Conservation (phyloP, 805 yeast genomes). For the Ogataea trehaloabstinens region DNA sequence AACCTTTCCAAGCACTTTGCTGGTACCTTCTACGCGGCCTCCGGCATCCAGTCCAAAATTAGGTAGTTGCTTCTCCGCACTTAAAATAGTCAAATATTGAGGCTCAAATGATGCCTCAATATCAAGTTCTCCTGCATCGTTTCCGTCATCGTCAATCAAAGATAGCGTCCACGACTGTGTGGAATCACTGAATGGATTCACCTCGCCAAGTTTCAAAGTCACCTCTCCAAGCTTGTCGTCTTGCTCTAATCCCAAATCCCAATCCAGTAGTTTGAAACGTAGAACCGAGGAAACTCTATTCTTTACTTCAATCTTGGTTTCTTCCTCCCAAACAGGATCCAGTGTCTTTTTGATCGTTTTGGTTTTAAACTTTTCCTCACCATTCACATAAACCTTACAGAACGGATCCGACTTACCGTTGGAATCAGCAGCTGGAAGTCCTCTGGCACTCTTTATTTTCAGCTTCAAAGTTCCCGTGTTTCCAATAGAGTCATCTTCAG, state of each 20-base stretch:
- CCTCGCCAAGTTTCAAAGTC: conserved; percentile 50
- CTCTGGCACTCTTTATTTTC: conserved; percentile 59
- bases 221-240: conserved; percentile 81
- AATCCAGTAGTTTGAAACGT: conserved; percentile 65
- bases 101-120: conserved; percentile 67
- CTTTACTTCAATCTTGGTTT: conserved; percentile 49
- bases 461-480: conserved; percentile 72
- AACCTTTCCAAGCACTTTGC: conserved; percentile 43
- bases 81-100: conserved; percentile 47
- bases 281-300: conserved; percentile 63
- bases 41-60: conserved; percentile 44
- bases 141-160: conserved; percentile 45
- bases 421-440: conserved; percentile 80
- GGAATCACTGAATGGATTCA: conserved; percentile 52
- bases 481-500: conserved; percentile 69
- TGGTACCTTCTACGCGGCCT: conserved; percentile 43
- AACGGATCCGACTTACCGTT: conserved; percentile 95
- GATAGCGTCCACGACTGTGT: conserved; percentile 52
- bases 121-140: conserved; percentile 63
- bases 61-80: conserved; percentile 41
- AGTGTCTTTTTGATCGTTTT: conserved; percentile 82
- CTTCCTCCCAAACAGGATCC: conserved; percentile 88
- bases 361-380: conserved; percentile 64
- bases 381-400: conserved; percentile 65
- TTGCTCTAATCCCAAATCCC: conserved; percentile 89